Conservation (phyloP, 169 alveolate species). For the Cryptosporidium sp. region DNA sequence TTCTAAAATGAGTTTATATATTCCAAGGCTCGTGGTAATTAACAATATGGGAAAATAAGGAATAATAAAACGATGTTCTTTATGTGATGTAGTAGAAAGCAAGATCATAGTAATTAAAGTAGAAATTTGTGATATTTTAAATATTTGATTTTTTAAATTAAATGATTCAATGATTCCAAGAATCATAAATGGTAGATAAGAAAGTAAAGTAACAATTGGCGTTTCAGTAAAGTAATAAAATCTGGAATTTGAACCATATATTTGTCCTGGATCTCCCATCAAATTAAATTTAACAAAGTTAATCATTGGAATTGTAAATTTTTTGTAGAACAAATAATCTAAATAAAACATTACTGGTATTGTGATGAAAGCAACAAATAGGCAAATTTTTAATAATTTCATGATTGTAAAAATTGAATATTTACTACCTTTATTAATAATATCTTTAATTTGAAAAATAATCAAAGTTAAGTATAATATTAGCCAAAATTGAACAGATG, state of each 20-base stretch:
- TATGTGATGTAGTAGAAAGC: constrained; percentile 69
- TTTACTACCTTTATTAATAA: not conserved
- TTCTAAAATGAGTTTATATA: not conserved
- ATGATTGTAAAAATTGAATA: not conserved
- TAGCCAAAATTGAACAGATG: constrained; percentile 77
- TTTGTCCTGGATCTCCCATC: constrained; percentile 37
- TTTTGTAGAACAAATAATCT: constrained; percentile 33
- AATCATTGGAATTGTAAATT: constrained; percentile 28
- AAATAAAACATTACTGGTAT: constrained; percentile 10
- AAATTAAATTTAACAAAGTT: constrained; percentile 35
- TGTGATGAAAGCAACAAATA: not conserved
- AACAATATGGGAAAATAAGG: constrained; percentile 73
- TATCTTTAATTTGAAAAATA: not conserved
- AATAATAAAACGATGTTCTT: constrained; percentile 71
- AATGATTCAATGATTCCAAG: not conserved
- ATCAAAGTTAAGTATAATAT: constrained; percentile 68
- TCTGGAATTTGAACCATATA: constrained; percentile 13
- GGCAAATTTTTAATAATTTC: not conserved
- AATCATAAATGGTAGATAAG: constrained; percentile 16
- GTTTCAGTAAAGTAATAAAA: constrained; percentile 19
- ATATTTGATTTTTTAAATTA: not conserved
- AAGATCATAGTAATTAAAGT: not conserved
- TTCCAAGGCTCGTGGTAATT: constrained; percentile 19
- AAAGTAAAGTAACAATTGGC: constrained; percentile 21
- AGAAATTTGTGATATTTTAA: not conserved